Conservation (phyloP, 1,284 basidiomycete species). For the Rhodotorula sp. region DNA sequence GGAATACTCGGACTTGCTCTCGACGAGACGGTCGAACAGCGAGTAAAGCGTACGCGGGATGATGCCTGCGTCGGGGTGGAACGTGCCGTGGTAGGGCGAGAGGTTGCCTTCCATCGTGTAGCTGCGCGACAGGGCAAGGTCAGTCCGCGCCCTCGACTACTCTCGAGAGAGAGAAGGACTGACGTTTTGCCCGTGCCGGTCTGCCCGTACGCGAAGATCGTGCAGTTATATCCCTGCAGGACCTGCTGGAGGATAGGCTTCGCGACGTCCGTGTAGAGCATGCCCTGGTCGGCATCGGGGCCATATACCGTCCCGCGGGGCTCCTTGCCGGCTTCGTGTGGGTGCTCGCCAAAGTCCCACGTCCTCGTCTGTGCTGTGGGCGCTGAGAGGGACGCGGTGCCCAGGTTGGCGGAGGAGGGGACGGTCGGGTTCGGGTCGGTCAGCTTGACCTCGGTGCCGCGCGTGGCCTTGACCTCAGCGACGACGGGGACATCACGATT, state of each 20-base stretch:
- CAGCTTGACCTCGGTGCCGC: slow-evolving; percentile 31
- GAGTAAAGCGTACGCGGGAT: slow-evolving; percentile 94
- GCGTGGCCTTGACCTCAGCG: slow-evolving; percentile 53
- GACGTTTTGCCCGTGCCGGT: slow-evolving; percentile 99
- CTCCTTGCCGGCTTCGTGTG: slow-evolving; percentile 9
- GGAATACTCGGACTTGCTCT: slow-evolving; percentile 75
- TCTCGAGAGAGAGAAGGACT: slow-evolving; percentile 46
- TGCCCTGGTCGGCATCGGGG: slow-evolving; percentile 92
- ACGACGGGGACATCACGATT: slow-evolving; percentile 79
- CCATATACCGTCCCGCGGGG: slow-evolving; percentile 71
- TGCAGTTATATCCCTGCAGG: slow-evolving; percentile 94
- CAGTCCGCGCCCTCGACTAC: neutral
- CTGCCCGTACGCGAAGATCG: slow-evolving; percentile 97
- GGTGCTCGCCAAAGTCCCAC: slow-evolving; percentile 76
- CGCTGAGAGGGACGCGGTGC: slow-evolving; percentile 55
- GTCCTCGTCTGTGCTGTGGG: slow-evolving; percentile 62
- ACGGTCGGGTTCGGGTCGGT: slow-evolving; percentile 26
- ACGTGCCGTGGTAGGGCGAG: slow-evolving; percentile 71
- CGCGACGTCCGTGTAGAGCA: slow-evolving; percentile 93
- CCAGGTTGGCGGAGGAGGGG: slow-evolving; percentile 56
- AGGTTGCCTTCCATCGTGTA: slow-evolving; percentile 96
- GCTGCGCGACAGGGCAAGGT: slow-evolving; percentile 54
- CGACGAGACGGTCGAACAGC: slow-evolving; percentile 81
- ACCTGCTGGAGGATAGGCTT: slow-evolving; percentile 91
- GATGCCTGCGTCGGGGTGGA: slow-evolving; percentile 88